Evolutionary conservation across 495 filamentous ascomycete genomes (phyloP), one percentile per base, ranked within the genome.

Genomic region (Tirmania nivea): DNA sequence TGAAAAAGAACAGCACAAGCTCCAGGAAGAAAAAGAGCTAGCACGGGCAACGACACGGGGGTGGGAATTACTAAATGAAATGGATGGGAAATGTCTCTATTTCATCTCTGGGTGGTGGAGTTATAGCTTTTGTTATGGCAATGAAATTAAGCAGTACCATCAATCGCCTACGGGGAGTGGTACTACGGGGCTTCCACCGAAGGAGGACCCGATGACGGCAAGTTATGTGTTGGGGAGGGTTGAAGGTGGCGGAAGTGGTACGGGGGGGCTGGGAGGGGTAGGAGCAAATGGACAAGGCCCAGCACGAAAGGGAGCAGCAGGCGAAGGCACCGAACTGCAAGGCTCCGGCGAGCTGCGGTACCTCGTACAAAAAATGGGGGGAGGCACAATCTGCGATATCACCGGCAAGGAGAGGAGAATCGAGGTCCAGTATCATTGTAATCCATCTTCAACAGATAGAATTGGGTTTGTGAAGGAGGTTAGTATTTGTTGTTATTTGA

Each of bases 381-480:
- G 80, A n/a, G 90, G 90, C 20, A 93, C 88, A 3, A 76, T 77
- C 31, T 97, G 90, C 67, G 90, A 96, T 66, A 68, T 96, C 42
- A 96, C 90, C 0, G 81, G 82, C n/a, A 79, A 79, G 36, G 77
- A 81, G 53, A 76, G 90, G 42, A 81, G 77, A 55, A 83, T 95
- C 55, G 90, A 97, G 60, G 78, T 97, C 20, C 69, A 86, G 70
- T 97, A 88, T 65, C 90, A 97, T 68, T 97, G 90, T 70, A 79
- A 84, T 59, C 84, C 88, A 1, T 79, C 84, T 57, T 77, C 74
- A 7, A 69, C 74, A 17, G 89, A 95, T 66, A 79, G 81, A 8
- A 95, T 96, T 57, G 83, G 80, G 48, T 87, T 83, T 76, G 92
- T 97, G 69, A 97, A 97, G 63, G 90, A 97, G 64, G 74, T 93